Base-by-base conservation (phyloP, 805 yeast species). In the Myxozyma kluyveri region DNA sequence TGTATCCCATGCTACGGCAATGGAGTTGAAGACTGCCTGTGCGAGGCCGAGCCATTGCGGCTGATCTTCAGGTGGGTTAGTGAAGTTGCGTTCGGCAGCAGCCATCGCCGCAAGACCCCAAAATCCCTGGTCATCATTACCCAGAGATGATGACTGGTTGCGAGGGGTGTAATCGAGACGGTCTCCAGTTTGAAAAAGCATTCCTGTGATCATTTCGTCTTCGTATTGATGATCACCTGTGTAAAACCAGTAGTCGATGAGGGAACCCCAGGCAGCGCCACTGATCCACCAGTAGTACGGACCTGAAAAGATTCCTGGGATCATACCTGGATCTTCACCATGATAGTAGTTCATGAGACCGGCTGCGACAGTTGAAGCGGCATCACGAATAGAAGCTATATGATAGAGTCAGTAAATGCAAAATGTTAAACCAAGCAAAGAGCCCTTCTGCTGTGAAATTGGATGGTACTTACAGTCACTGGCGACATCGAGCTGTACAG, bases 271-370 rank as follows among this genome's bases (percentile, higher is more conserved):
- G 0, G 89, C 88, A 59, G 87, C 91, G 63, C 93, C 96, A 38
- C 89, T 88, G 69, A 84, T 83, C 95, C 95, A 87, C 99, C 98
- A 91, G 76, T 90, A 91, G 75, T 91, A 90, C 0, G 96, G 96
- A 64, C 76, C 73, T 9, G 82, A 72, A 68, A 91, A 89, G 88
- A 86, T 81, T 38, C 98, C 98, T 22, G 88, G 75, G 3, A 88
- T 78, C 7, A 89, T 84, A 36, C 97, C 97, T 37, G 74, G 67
- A 35, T 76, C 68, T 56, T 68, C 60, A 27, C 88, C 88, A 59
- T 78, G 77, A 68, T 85, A 85, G 68, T 84, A 84, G 69, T 81
- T 82, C 74, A 85, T 72, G 59, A 83, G 69, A 52, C 91, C 91
- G 21, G 71, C 64, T 17, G 82, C 75, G 21, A 84, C 64, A 21